phyloP scores from a whole-genome alignment of 768 basidiomycete genomes.

The Podaxis rugospora region DNA sequence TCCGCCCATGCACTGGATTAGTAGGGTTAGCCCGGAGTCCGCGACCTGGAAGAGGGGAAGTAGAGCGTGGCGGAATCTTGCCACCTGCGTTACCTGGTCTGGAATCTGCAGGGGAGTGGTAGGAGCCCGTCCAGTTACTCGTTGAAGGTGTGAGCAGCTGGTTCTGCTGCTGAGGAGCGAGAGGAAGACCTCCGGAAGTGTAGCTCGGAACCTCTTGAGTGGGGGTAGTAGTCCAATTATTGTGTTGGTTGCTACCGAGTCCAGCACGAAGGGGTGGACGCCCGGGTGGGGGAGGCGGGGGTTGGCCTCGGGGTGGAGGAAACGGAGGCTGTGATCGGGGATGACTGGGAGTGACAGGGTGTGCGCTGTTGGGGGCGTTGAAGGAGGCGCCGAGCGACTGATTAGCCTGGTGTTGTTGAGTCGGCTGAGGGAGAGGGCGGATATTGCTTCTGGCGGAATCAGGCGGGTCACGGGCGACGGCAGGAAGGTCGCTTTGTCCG shows the following conservation, averaged over 20 bases:
- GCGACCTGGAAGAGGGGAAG: conserved; percentile 39
- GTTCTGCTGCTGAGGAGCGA: conserved; percentile 32
- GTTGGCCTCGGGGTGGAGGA: conserved; percentile 64
- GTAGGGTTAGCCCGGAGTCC: conserved; percentile 22
- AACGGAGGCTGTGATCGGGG: conserved; percentile 52
- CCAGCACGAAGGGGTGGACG: conserved; percentile 30
- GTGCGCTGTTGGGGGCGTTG: conserved; percentile 28
- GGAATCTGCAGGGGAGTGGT: conserved; percentile 60
- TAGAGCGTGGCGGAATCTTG: conserved; percentile 37
- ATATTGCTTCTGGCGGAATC: conserved; percentile 46
- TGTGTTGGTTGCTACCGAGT: not conserved
- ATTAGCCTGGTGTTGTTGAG: conserved; percentile 35
- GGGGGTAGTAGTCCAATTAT: conserved; percentile 48
- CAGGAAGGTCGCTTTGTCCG: conserved; percentile 62
- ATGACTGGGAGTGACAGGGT: conserved; percentile 27
- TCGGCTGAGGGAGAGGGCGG: conserved; percentile 25
- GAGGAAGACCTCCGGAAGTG: conserved; percentile 37
- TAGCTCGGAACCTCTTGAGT: conserved; percentile 53
- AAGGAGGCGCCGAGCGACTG: conserved; percentile 48
- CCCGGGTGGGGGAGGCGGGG: conserved; percentile 39
- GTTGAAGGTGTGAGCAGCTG: conserved; percentile 40
- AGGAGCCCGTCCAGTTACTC: conserved; percentile 36
- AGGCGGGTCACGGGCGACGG: conserved; percentile 60
- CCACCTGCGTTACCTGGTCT: conserved; percentile 46
- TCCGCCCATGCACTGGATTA: conserved; percentile 40